These are phyloP conservation scores for Fistulinella staudtii DNA, from an alignment of 1,284 basidiomycete species.

Conservation along the genomic window DNA sequence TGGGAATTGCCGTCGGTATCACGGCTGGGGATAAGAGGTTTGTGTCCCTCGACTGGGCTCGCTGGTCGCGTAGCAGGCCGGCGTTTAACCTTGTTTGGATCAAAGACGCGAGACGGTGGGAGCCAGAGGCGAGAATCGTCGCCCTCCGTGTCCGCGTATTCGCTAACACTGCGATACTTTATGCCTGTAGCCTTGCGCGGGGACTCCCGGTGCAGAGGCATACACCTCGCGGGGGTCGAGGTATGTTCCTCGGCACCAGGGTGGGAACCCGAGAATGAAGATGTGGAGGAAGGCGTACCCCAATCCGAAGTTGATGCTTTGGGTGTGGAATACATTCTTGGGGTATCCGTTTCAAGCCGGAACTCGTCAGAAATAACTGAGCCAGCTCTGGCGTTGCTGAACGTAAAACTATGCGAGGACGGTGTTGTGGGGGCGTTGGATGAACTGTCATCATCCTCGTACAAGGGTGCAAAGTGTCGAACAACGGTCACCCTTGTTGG, in stretches of 20 bases:
- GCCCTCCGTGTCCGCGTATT: conserved; percentile 11
- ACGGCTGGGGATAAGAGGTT: neutral
- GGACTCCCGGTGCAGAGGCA: conserved; percentile 8
- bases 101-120: conserved; percentile 24
- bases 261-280: conserved; percentile 3
- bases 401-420: conserved; percentile 14
- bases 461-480: conserved; percentile 18
- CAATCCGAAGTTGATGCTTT: conserved; percentile 12
- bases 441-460: conserved; percentile 12
- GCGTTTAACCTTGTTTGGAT: conserved; percentile 27
- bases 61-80: conserved; percentile 18
- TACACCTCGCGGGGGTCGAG: conserved; percentile 4
- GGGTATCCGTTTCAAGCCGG: neutral
- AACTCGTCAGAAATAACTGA: conserved; percentile 1
- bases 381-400: conserved; percentile 16
- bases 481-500: conserved; percentile 20
- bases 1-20: neutral
- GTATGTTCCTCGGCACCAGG: conserved; percentile 10
- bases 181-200: conserved; percentile 16
- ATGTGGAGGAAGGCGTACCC: neutral
- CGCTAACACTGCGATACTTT: conserved; percentile 20
- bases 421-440: conserved; percentile 1
- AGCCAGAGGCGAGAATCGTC: conserved; percentile 30
- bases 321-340: neutral
- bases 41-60: conserved; percentile 17